Evolutionary conservation across 495 filamentous ascomycete species (phyloP).

Genomic region (Platismatia glauca): DNA sequence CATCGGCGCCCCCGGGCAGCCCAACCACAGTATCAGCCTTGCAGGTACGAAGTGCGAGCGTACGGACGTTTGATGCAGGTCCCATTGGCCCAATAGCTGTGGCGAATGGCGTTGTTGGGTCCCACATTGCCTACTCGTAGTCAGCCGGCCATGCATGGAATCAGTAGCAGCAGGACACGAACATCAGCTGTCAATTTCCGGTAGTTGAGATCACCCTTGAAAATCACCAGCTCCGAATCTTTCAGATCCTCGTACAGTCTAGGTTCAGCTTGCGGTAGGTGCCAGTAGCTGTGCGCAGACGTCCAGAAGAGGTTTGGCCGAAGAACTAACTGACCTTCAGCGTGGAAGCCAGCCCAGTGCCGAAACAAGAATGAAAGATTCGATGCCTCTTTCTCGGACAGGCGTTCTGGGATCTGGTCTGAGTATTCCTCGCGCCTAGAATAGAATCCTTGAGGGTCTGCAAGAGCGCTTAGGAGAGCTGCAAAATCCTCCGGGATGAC

Average conservation of each 20-base stretch:
- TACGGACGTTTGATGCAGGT: conserved; percentile 65
- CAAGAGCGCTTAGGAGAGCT: conserved; percentile 67
- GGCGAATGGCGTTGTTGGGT: conserved; percentile 75
- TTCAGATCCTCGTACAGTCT: conserved; percentile 69
- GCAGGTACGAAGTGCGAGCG: conserved; percentile 81
- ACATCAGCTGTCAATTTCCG: conserved; percentile 75
- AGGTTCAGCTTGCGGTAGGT: conserved; percentile 59
- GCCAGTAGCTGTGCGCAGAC: conserved; percentile 72
- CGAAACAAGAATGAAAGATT: conserved; percentile 69
- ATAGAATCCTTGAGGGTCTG: conserved; percentile 67
- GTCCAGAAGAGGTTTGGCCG: conserved; percentile 89
- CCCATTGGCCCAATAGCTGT: conserved; percentile 84
- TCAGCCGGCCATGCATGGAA: not conserved
- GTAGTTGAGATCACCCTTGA: conserved; percentile 97
- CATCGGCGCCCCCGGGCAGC: conserved; percentile 56
- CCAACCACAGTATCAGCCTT: conserved; percentile 76
- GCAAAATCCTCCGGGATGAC: conserved; percentile 79
- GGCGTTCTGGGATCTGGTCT: conserved; percentile 43
- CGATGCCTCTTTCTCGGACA: conserved; percentile 57
- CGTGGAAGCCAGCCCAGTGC: conserved; percentile 70
- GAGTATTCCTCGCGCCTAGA: conserved; percentile 54
- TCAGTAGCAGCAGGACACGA: not conserved
- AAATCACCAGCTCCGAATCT: conserved; percentile 78
- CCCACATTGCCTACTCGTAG: conserved; percentile 53
- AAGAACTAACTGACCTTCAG: conserved; percentile 70